These are phyloP conservation scores for Xerophyta viscosa DNA, from an alignment of 106 monocot genomes.

Conservation along the genomic window DNA sequence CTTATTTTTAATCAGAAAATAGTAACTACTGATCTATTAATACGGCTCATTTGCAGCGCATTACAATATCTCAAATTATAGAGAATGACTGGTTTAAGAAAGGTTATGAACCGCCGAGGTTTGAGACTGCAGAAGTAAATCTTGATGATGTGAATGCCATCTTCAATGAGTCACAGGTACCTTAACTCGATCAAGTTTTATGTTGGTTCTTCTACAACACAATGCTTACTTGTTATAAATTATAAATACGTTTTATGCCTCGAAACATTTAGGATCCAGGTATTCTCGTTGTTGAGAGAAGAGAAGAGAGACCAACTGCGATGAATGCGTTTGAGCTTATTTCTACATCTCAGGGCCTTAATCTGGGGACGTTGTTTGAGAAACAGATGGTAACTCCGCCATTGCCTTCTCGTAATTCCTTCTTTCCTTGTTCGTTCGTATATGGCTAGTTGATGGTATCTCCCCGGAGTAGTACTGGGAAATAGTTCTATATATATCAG, in stretches of 20 bases:
- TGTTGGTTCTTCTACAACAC: too few relatives aligned
- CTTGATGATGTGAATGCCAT: conserved; percentile 67
- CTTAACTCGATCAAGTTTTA: too few relatives aligned
- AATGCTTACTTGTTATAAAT: too few relatives aligned
- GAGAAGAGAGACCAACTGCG: conserved; percentile 52
- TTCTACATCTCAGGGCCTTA: conserved; percentile 87
- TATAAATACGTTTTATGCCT: neutral
- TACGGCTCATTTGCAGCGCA: conserved; percentile 49
- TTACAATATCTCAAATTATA: conserved; percentile 62
- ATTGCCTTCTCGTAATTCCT: too few relatives aligned
- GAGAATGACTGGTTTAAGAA: conserved; percentile 97
- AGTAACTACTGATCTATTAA: neutral
- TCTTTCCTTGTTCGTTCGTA: too few relatives aligned
- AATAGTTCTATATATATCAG: too few relatives aligned
- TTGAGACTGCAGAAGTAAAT: conserved; percentile 53
- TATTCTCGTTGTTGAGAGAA: conserved; percentile 80
- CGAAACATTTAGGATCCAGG: conserved; percentile 27
- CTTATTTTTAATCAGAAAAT: neutral
- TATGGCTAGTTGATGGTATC: too few relatives aligned
- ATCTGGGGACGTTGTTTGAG: conserved; percentile 80
- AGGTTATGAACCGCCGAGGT: conserved; percentile 68
- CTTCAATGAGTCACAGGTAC: conserved; percentile 70
- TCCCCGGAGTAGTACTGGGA: too few relatives aligned
- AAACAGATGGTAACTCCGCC: conserved; percentile 86
- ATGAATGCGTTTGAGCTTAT: conserved; percentile 99